phyloP scores from a whole-genome alignment of 208 protist genomes.

The Leishmania arabica region DNA sequence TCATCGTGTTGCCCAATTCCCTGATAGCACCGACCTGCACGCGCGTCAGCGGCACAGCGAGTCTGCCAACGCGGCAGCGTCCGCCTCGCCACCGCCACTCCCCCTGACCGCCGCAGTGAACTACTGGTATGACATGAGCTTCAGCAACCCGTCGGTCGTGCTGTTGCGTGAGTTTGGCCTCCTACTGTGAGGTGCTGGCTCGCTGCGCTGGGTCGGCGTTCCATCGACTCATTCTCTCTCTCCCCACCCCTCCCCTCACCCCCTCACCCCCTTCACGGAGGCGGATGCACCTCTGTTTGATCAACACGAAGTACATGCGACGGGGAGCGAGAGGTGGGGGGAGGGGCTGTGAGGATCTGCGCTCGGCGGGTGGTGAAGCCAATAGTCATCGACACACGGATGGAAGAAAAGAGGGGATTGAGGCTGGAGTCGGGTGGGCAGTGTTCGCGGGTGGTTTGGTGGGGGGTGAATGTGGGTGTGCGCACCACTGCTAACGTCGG shows the following conservation, averaged over 20 bases:
- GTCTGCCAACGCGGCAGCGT: neutral
- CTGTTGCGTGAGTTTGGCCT: slow-evolving; percentile 86
- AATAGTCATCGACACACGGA: neutral
- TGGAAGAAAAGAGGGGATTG: neutral
- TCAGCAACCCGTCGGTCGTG: slow-evolving; percentile 78
- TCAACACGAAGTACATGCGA: neutral
- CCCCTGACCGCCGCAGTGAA: slow-evolving; percentile 91
- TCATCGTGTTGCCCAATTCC: slow-evolving; percentile 88
- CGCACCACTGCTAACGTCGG: neutral
- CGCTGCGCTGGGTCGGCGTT: neutral
- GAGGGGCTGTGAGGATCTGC: neutral
- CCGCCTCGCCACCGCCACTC: slow-evolving; percentile 28
- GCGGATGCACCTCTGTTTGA: neutral
- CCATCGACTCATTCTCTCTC: neutral
- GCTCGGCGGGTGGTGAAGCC: neutral
- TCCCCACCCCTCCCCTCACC: neutral
- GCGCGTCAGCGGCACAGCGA: slow-evolving; percentile 24
- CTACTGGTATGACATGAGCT: slow-evolving; percentile 95
- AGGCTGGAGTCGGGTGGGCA: neutral
- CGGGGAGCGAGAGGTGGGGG: neutral
- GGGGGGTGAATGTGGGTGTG: neutral
- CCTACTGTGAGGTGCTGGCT: slow-evolving; percentile 46
- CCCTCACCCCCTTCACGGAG: neutral
- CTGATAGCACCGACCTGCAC: slow-evolving; percentile 65
- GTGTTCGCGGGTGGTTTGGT: neutral